Base-by-base conservation (phyloP, 345 rosid species). In the Linum tenue region DNA sequence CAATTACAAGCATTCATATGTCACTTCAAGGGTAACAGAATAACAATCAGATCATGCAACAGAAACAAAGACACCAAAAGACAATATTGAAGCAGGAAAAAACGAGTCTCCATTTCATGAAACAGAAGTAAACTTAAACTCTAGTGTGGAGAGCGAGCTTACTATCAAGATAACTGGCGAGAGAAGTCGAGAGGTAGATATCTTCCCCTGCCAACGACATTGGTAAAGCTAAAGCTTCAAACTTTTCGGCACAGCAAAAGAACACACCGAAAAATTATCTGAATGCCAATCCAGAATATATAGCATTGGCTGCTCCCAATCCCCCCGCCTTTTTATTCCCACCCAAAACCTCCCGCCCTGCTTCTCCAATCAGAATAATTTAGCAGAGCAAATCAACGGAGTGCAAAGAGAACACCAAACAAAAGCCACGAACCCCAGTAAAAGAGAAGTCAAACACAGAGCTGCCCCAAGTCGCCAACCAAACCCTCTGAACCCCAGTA, bases 131-230 rank as follows among this genome's bases (percentile, higher is more conserved):
- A 16, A 2, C 15, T 22, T 39, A 40, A 31, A 55, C 35, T 51
- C 68, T n/a, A 43, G 15, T 44, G 16, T 7, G 63, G 43, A 55
- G 50, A 60, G 8, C 67, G 37, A 57, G 60, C 83, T 76, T 79
- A 87, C 97, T 87, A 81, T 90, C 95, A 71, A 90, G 89, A 74
- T 90, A 90, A 76, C 86, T 85, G 51, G 92, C 95, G 65, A 90
- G 95, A 44, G 95, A 90, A 66, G 97, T 87, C 12, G 95, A 90
- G 58, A 90, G 92, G 71, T 84, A 84, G 55, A 87, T 79, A 74
- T 90, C 95, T 77, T 87, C 92, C 60, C 84, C 84, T 17, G 90
- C 85, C 92, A 92, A 85, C 77, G 96, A 85, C 91, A 85, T 87
- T 69, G 83, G 55, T 67, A 67, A 48, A 66, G 64, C 58, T 53